These are phyloP conservation scores for Mrakia blollopis DNA, from an alignment of 768 basidiomycete species.

Conservation along the genomic window DNA sequence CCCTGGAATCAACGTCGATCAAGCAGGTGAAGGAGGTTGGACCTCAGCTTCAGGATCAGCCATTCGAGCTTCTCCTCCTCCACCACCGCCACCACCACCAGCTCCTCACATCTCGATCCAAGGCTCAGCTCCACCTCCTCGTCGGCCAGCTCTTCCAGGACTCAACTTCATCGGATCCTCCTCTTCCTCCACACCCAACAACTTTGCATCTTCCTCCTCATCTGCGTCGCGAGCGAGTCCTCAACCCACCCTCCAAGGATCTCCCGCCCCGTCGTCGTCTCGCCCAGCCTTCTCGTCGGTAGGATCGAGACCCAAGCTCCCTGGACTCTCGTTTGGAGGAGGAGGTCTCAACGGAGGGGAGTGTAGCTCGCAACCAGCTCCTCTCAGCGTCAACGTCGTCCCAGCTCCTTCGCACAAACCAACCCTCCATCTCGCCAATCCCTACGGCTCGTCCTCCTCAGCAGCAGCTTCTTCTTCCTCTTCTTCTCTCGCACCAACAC, in stretches of 20 bases:
- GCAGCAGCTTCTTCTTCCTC: background rate
- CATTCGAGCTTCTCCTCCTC: background rate
- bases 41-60: conserved; percentile 33
- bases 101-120: conserved; percentile 16
- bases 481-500: background rate
- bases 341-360: too few relatives aligned
- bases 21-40: conserved; percentile 39
- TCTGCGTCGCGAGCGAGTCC: background rate
- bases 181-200: background rate
- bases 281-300: background rate
- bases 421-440: background rate
- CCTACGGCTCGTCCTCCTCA: background rate
- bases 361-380: background rate
- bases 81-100: conserved; percentile 33
- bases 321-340: conserved; percentile 13
- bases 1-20: conserved; percentile 42
- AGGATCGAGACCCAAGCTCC: conserved; percentile 37
- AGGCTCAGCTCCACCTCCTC: conserved; percentile 6
- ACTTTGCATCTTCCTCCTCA: background rate
- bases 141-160: conserved; percentile 11
- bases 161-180: background rate
- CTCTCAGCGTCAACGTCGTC: conserved; percentile 31
- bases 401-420: conserved; percentile 1
- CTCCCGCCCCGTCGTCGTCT: conserved; percentile 32
- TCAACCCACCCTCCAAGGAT: background rate